phyloP scores from a whole-genome alignment of 2,329 filamentous ascomycete genomes.

The Alternaria arbusti region DNA sequence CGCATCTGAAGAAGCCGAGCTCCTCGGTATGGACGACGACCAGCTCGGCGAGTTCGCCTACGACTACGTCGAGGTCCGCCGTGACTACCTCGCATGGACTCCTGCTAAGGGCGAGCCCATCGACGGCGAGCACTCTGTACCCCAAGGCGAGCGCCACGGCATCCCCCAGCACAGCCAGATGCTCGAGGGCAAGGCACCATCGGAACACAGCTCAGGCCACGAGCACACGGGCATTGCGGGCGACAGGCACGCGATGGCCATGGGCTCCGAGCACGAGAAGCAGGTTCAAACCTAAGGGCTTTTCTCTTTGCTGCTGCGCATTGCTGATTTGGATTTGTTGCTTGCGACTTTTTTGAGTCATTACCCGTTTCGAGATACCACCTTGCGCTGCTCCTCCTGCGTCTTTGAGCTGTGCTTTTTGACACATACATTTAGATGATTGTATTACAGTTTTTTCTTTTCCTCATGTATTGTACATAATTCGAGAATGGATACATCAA shows the following conservation, averaged over 20 bases:
- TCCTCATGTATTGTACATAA: constrained; percentile 20
- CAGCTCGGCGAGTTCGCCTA: constrained; percentile 90
- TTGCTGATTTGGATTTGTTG: constrained; percentile 15
- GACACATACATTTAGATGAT: constrained; percentile 8
- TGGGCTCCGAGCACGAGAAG: constrained; percentile 51
- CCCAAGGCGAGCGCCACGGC: constrained; percentile 71
- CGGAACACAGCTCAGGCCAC: constrained; percentile 50
- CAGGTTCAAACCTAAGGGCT: constrained; percentile 13
- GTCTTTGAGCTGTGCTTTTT: constrained; percentile 28
- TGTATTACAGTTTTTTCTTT: constrained; percentile 1
- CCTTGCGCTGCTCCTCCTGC: constrained; percentile 14
- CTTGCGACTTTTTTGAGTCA: constrained; percentile 20
- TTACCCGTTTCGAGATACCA: constrained; percentile 42
- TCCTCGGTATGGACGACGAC: constrained; percentile 88
- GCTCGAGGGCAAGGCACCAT: constrained; percentile 62
- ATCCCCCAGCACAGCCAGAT: constrained; percentile 73
- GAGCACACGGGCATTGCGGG: constrained; percentile 58
- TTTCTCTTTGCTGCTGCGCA: constrained; percentile 2
- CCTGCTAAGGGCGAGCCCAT: constrained; percentile 72
- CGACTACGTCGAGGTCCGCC: constrained; percentile 87
- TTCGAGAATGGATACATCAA: constrained; percentile 9
- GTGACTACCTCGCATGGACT: constrained; percentile 88
- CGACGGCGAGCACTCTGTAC: constrained; percentile 64
- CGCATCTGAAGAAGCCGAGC: constrained; percentile 80
- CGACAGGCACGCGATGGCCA: constrained; percentile 60